Base-by-base conservation (phyloP, 106 monocot species). In the Hemerocallis citrina region DNA sequence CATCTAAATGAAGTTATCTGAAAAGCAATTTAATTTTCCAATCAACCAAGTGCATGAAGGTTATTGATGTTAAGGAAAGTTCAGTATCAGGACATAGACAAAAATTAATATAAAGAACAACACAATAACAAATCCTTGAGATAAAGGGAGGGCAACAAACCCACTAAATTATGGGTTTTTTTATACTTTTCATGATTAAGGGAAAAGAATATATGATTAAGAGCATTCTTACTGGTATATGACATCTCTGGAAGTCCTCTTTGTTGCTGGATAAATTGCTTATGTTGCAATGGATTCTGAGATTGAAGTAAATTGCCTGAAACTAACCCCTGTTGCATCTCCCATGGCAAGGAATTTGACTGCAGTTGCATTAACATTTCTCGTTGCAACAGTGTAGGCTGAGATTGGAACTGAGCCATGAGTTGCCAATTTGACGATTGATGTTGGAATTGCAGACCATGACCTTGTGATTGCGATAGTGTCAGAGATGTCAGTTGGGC, bases 241-340 rank as follows among this genome's bases (percentile, higher is more conserved):
- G 86, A 74, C 41, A 72, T 80, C 32, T 86, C 86, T 34, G 72
- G 75, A 68, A 69, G 55, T 13, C 46, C 68, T 65, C 79, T 71
- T 63, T 80, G 89, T 68, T 82, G 37, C 50, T 83, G 89, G 35
- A 78, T 63, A 6, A 76, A 55, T 68, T 68, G 76, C 61, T 95
- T 85, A 39, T 78, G 89, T 54, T 88, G 84, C 46, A 74, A 66
- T 70, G 77, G 60, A 87, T 70, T 87, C 59, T 78, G 92, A 32
- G 68, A 52, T 46, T 79, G 85, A 60, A 88, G 68, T 45, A 86
- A 39, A 9, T 39, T 55, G 54, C 65, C 66, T 19, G 88, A 74
- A 55, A 65, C 62, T 63, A 85, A 24, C 56, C 78, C 77, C 72
- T 81, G 82, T 33, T 85, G 89, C 64, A 83, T 74, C 62, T 83